A percentile compares a stretch with the other conserved stretches of the same genome.
These are phyloP conservation scores for Myrica gale DNA, from an alignment of 306 rosid genomes.

Conservation along the genomic window DNA sequence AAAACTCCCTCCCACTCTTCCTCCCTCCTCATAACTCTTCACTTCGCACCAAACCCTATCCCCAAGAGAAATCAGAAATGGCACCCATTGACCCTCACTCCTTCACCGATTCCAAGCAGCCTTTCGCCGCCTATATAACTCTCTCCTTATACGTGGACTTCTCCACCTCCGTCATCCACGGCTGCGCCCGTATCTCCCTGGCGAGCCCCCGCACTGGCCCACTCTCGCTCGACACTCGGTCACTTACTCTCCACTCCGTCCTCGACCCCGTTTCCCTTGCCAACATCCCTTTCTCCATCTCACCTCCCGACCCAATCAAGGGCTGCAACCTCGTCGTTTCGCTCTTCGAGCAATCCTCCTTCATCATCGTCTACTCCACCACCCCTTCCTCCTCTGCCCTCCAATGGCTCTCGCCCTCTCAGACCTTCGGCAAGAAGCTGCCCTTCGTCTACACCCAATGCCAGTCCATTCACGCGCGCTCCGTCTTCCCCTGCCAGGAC, in stretches of 20 bases:
- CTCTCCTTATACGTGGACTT: constrained; percentile 72
- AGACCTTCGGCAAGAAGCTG: constrained; percentile 60
- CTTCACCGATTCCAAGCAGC: constrained; percentile 63
- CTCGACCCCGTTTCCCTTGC: constrained; percentile 38
- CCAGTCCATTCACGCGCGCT: constrained; percentile 88
- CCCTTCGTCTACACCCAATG: constrained; percentile 93
- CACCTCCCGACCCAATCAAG: constrained; percentile 48
- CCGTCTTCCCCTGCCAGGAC: constrained; percentile 88
- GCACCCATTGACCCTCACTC: constrained; percentile 90
- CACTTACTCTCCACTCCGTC: constrained; percentile 55
- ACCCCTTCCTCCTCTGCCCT: constrained; percentile 81
- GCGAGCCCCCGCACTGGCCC: constrained; percentile 50
- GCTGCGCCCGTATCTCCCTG: constrained; percentile 60
- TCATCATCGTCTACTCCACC: constrained; percentile 52
- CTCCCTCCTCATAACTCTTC: background rate
- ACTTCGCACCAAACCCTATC: constrained; percentile 5
- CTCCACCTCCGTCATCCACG: constrained; percentile 56
- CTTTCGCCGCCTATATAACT: constrained; percentile 50
- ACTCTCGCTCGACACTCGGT: constrained; percentile 73
- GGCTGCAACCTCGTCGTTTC: constrained; percentile 60
- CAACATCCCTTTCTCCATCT: constrained; percentile 52
- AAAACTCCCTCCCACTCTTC: no score
- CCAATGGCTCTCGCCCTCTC: constrained; percentile 81
- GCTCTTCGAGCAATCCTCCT: constrained; percentile 52
- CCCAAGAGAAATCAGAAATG: constrained; percentile 35